Evolutionary conservation across 192 early-diverging fungal genomes (phyloP).

Genomic region (Coemansia sp.): DNA sequence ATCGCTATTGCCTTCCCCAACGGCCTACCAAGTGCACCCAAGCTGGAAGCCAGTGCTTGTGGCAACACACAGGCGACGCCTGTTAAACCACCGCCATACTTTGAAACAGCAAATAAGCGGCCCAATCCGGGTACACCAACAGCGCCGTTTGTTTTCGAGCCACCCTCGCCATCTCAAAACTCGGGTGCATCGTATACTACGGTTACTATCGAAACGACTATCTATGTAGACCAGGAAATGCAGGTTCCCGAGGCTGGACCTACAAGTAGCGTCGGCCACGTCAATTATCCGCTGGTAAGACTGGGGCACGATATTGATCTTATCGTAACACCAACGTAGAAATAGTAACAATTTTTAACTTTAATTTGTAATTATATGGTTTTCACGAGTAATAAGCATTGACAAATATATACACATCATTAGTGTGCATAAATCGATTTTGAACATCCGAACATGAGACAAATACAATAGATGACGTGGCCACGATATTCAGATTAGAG

Average conservation of each 20-base stretch:
- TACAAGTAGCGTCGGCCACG: not conserved
- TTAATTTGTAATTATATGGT: not conserved
- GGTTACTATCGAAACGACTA: not conserved
- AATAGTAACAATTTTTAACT: not conserved
- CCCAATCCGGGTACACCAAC: not conserved
- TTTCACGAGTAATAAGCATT: not conserved
- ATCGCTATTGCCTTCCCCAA: constrained; percentile 41
- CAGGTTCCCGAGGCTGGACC: not conserved
- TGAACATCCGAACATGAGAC: not conserved
- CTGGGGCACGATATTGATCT: not conserved
- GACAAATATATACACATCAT: not conserved
- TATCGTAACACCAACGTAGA: not conserved
- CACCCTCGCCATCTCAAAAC: not conserved
- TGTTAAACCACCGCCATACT: constrained; percentile 25
- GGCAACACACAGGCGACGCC: constrained; percentile 28
- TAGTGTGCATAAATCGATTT: no score
- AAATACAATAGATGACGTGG: not conserved
- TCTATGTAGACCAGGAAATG: not conserved
- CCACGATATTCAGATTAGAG: not conserved
- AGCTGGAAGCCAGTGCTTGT: constrained; percentile 20
- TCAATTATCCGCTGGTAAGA: not conserved
- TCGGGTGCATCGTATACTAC: not conserved
- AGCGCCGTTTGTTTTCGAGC: not conserved
- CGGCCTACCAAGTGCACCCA: constrained; percentile 25
- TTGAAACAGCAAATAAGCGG: constrained; percentile 11